A percentile compares a stretch with the other conserved stretches of the same genome.
These are phyloP conservation scores for Botrytis elliptica DNA, from an alignment of 2,329 filamentous ascomycete species.

Conservation along the genomic window DNA sequence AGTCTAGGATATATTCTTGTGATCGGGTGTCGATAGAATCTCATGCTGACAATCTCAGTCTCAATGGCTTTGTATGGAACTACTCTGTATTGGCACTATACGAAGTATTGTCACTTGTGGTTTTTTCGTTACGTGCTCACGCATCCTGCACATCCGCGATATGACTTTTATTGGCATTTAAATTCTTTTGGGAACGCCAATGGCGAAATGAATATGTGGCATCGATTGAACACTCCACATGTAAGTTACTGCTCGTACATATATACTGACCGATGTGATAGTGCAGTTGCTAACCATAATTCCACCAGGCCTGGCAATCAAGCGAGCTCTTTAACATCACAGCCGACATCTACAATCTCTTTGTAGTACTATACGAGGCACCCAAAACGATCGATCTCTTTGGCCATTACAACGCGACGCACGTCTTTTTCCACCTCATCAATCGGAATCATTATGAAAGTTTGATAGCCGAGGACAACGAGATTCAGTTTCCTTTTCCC, in stretches of 20 bases:
- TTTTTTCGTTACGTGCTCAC: conserved; percentile 11
- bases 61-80: conserved; percentile 5
- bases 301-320: conserved; percentile 4
- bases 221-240: not conserved
- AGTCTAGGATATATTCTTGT: not conserved
- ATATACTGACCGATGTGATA: no score
- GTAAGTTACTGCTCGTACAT: not conserved
- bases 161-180: conserved; percentile 1
- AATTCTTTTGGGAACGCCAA: not conserved
- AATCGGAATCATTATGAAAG: not conserved
- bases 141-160: not conserved
- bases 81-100: not conserved
- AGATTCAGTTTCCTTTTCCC: conserved; percentile 5
- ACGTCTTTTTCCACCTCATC: not conserved
- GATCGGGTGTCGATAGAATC: not conserved
- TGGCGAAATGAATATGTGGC: not conserved
- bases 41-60: not conserved
- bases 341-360: conserved; percentile 11
- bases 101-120: not conserved
- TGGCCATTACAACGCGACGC: conserved; percentile 10
- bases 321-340: not conserved
- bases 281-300: not conserved
- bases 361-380: not conserved
- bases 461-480: not conserved
- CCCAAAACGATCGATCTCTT: not conserved